Evolutionary conservation across 345 rosid species (phyloP), one percentile per base, ranked within the genome.

Genomic region (Populus alba): DNA sequence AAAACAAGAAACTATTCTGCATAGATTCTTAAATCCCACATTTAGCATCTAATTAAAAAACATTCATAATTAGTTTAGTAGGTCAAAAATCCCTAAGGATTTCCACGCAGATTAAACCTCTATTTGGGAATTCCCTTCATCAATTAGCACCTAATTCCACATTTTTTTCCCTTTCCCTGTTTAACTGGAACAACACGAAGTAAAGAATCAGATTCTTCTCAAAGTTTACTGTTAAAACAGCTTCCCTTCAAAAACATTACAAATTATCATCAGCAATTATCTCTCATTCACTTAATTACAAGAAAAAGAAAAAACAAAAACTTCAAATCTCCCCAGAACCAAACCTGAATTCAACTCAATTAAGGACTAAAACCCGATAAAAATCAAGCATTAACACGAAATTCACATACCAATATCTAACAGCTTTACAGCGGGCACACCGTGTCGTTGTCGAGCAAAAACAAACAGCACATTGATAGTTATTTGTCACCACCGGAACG

Each of bases 381-480:
- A 29, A 27, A 49, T 29, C 35, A 66, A 72, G 62, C 43, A n/a
- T 3, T 10, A 35, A 71, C 8, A 8, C 45, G 16, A 75, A 73
- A 79, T 10, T 29, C 62, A 76, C 92, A 20, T 85, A 97, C 99
- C 99, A 97, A 83, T 97, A 97, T 29, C 97, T 88, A 77, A 92
- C 94, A 12, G 91, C 79, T 82, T 94, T 97, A 88, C 99, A 97
- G 33, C 82, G 92, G 70, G 98, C 82, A 75, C 99, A 94, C 12
- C 97, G 89, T 8, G 93, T 92, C 7, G 94, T 89, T 45, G 98
- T 95, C 49, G 88, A 89, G 83, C 69, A 81, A 80, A 75, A 92
- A 75, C 99, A 97, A 78, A 92, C 94, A 15, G 88, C 94, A 49
- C 99, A 96, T 37, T 87, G 87, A 80, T 88, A 88, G 72, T 20